Percentiles rank a stretch among this genome's conserved stretches.
These are phyloP conservation scores for Berberis thunbergii DNA, from an alignment of 164 flowering plant species.

Conservation along the genomic window DNA sequence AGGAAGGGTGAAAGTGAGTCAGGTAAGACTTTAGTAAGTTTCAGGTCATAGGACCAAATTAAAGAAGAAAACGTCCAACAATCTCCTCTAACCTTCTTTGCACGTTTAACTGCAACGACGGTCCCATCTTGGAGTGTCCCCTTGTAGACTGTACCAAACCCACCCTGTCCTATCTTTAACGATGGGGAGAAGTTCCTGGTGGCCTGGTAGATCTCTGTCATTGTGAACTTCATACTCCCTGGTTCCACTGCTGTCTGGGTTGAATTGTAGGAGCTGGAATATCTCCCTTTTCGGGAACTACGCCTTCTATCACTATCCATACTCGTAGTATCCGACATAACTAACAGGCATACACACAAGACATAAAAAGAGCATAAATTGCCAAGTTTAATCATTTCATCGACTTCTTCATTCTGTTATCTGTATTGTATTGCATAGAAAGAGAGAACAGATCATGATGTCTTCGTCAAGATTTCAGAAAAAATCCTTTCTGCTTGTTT, in stretches of 20 bases:
- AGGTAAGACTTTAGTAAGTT: background rate
- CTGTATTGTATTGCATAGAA: too few species aligned
- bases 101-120: conserved; percentile 78
- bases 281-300: conserved; percentile 24
- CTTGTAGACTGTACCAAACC: conserved; percentile 85
- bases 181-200: conserved; percentile 74
- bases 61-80: background rate
- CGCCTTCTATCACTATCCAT: conserved; percentile 22
- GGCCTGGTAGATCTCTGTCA: conserved; percentile 59
- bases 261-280: conserved; percentile 29
- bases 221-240: conserved; percentile 43
- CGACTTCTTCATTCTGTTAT: too few species aligned
- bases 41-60: background rate
- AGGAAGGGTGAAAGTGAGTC: conserved; percentile 8
- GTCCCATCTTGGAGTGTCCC: conserved; percentile 70
- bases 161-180: conserved; percentile 84
- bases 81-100: conserved; percentile 60
- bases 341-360: conserved; percentile 9
- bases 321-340: conserved; percentile 23
- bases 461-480: too few species aligned
- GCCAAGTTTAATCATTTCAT: background rate
- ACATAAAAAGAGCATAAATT: background rate
- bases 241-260: conserved; percentile 27
- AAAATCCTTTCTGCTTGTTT: too few species aligned
- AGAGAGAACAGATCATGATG: too few species aligned